phyloP scores from a whole-genome alignment of 257 asterid genomes.

The Capsicum rhomboideum region DNA sequence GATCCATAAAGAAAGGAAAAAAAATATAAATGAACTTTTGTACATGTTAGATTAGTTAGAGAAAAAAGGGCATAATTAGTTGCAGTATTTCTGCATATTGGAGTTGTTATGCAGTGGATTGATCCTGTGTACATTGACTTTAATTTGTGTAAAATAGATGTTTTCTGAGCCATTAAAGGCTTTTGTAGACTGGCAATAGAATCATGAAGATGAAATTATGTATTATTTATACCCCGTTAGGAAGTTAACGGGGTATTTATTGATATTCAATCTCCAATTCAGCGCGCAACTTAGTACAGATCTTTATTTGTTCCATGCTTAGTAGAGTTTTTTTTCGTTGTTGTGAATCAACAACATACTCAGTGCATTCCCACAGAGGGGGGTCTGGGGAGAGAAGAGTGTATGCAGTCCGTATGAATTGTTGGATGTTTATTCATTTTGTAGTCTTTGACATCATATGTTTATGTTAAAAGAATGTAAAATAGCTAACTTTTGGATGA shows the following conservation, averaged over 20 bases:
- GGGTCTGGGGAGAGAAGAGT: too few species aligned
- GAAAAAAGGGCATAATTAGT: background rate
- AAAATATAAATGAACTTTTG: background rate
- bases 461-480: background rate
- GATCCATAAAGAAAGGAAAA: background rate
- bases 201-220: background rate
- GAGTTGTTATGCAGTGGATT: background rate
- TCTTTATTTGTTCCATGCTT: background rate
- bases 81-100: background rate
- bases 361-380: too few species aligned
- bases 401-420: too few species aligned
- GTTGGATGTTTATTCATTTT: background rate
- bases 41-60: background rate
- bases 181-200: background rate
- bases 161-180: background rate
- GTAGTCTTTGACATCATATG: background rate
- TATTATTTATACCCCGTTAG: background rate
- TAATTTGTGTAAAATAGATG: background rate
- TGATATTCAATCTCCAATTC: background rate
- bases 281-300: background rate
- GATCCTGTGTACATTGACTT: background rate
- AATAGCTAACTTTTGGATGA: background rate
- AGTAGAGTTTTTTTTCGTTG: too few species aligned
- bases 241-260: background rate
- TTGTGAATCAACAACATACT: too few species aligned